A percentile compares a stretch with the other conserved stretches of the same genome.
These are phyloP conservation scores for Rhamnella rubrinervis DNA, from an alignment of 331 rosid species.

Conservation along the genomic window DNA sequence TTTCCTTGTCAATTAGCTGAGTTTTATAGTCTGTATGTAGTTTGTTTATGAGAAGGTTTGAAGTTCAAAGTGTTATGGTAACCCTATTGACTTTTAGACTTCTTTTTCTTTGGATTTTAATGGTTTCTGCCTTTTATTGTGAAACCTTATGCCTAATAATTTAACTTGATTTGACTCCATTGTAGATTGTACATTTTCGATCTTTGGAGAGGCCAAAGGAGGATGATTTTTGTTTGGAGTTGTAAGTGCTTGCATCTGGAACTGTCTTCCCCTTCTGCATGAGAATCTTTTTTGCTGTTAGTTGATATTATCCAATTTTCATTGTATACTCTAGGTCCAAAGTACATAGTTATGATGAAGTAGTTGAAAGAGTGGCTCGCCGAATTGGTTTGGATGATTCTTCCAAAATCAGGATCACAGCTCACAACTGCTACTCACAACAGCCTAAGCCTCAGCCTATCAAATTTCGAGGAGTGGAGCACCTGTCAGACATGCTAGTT, in stretches of 20 bases:
- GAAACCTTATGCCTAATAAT: conserved; percentile 4
- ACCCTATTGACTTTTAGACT: not conserved
- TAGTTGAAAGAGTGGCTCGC: conserved; percentile 70
- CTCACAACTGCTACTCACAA: conserved; percentile 91
- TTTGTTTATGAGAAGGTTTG: no score
- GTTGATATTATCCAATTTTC: not conserved
- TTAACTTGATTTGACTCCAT: conserved; percentile 19
- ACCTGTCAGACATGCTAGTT: conserved; percentile 83
- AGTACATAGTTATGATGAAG: conserved; percentile 78
- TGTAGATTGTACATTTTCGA: conserved; percentile 86
- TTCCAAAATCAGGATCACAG: conserved; percentile 81
- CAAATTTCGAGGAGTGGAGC: conserved; percentile 75
- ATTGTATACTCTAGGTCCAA: conserved; percentile 53
- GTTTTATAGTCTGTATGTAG: not conserved
- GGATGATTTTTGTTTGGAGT: conserved; percentile 77
- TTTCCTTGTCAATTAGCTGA: not conserved
- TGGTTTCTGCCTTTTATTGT: not conserved
- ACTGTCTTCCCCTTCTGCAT: not conserved
- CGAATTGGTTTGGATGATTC: conserved; percentile 77
- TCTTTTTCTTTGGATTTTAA: not conserved
- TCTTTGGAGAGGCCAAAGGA: conserved; percentile 86
- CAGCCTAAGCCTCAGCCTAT: conserved; percentile 95
- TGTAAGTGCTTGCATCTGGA: conserved; percentile 51
- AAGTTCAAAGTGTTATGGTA: no score
- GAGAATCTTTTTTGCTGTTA: not conserved